Conservation (phyloP, 2,329 filamentous ascomycete species). For the Blastomyces parvus region DNA sequence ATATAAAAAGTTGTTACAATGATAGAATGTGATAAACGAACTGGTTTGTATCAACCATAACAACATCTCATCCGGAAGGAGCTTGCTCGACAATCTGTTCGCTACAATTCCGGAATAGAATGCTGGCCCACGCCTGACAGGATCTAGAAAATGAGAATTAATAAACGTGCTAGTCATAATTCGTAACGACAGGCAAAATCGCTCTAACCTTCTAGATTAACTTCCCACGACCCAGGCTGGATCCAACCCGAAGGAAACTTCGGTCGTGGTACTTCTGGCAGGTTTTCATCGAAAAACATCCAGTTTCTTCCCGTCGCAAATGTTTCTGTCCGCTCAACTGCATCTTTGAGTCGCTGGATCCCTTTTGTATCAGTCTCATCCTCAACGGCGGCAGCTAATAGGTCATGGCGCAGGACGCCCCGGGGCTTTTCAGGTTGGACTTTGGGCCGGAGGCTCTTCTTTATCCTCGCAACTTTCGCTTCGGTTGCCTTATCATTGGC, state of each 20-base stretch:
- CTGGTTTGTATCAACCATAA: conserved; percentile 48
- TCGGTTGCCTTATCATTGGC: conserved; percentile 51
- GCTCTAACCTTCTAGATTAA: conserved; percentile 27
- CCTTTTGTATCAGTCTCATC: conserved; percentile 37
- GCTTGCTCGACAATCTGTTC: conserved; percentile 40
- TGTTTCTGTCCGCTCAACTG: conserved; percentile 53
- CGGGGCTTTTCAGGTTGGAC: conserved; percentile 9
- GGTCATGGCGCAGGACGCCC: conserved; percentile 27
- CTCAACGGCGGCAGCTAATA: conserved; percentile 37
- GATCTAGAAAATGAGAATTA: conserved; percentile 26
- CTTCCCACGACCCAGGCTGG: conserved; percentile 23
- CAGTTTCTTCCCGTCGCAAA: conserved; percentile 45
- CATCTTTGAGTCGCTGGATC: conserved; percentile 44
- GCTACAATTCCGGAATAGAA: conserved; percentile 55
- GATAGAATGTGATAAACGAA: conserved; percentile 15
- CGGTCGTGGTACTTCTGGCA: conserved; percentile 17
- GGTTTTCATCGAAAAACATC: conserved; percentile 45
- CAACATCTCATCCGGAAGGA: conserved; percentile 55
- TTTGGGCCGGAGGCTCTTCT: conserved; percentile 19
- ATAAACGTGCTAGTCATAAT: not conserved
- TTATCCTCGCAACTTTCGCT: conserved; percentile 39
- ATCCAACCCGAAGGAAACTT: conserved; percentile 31
- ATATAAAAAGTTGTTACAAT: not conserved
- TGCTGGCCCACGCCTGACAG: conserved; percentile 46
- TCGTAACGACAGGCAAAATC: not conserved